phyloP scores from a whole-genome alignment of 2,329 filamentous ascomycete genomes.

The Talaromyces rugulosus region DNA sequence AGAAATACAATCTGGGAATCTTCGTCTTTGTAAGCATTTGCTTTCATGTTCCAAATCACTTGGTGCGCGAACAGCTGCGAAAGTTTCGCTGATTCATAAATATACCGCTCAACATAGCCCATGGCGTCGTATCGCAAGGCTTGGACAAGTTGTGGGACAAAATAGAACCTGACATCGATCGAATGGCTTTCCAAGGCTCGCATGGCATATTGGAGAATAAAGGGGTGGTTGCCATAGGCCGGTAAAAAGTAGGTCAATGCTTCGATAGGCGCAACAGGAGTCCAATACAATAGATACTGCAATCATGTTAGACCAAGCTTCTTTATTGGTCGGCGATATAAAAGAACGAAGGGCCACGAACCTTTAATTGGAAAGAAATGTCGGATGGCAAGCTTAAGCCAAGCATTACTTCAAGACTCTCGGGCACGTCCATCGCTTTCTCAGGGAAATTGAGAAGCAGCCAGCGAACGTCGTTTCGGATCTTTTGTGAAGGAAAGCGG shows the following conservation, averaged over 20 bases:
- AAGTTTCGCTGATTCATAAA: slow-evolving; percentile 92
- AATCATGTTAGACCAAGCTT: slow-evolving; percentile 23
- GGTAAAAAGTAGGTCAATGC: slow-evolving; percentile 92
- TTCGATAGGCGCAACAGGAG: slow-evolving; percentile 84
- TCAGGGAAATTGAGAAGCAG: slow-evolving; percentile 78
- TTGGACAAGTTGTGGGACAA: slow-evolving; percentile 97
- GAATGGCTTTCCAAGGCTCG: slow-evolving; percentile 88
- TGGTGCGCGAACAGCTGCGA: slow-evolving; percentile 99
- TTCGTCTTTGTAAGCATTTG: slow-evolving; percentile 96
- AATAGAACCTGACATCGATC: slow-evolving; percentile 98
- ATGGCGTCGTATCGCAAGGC: slow-evolving; percentile 86
- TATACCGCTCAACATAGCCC: slow-evolving; percentile 94
- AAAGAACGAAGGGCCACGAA: slow-evolving; percentile 29
- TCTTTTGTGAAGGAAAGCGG: slow-evolving; percentile 70
- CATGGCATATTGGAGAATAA: slow-evolving; percentile 95
- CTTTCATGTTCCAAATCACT: slow-evolving; percentile 99
- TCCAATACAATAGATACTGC: slow-evolving; percentile 88
- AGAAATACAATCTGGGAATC: slow-evolving; percentile 71
- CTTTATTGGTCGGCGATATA: neutral
- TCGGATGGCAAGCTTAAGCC: slow-evolving; percentile 72
- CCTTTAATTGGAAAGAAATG: slow-evolving; percentile 79
- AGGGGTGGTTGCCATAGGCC: slow-evolving; percentile 84
- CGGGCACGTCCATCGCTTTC: slow-evolving; percentile 74
- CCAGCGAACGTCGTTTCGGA: slow-evolving; percentile 73
- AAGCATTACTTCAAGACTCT: slow-evolving; percentile 77